Conservation (phyloP, 768 basidiomycete genomes). For the Rubroboletus satanas region DNA sequence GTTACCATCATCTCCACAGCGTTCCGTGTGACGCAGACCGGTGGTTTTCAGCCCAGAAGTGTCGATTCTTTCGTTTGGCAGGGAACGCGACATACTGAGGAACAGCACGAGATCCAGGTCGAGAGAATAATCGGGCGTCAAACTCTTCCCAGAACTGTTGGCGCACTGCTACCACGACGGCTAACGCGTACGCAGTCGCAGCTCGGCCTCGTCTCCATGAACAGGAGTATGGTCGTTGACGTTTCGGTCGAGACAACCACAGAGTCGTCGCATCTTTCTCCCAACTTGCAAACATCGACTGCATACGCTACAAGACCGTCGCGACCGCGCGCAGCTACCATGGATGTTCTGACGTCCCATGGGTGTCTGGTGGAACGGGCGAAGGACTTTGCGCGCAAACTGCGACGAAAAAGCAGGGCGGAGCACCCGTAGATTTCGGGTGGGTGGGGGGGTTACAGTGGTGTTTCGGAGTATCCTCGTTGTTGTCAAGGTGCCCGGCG, state of each 20-base stretch:
- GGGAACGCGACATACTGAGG: conserved; percentile 37
- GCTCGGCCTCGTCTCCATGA: conserved; percentile 31
- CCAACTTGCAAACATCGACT: conserved; percentile 12
- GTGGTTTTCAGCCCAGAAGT: conserved; percentile 39
- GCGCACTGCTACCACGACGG: conserved; percentile 43
- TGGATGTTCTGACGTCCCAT: conserved; percentile 26
- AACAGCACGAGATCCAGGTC: conserved; percentile 47
- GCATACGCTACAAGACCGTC: conserved; percentile 24
- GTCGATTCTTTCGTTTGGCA: conserved; percentile 43
- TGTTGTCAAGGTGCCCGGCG: conserved; percentile 28
- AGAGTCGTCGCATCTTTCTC: conserved; percentile 4
- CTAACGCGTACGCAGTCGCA: conserved; percentile 42
- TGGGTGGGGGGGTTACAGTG: conserved; percentile 19
- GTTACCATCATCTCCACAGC: not conserved
- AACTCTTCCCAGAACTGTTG: conserved; percentile 41
- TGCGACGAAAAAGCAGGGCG: conserved; percentile 38
- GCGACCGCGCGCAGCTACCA: conserved; percentile 36
- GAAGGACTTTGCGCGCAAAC: conserved; percentile 40
- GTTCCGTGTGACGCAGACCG: conserved; percentile 9
- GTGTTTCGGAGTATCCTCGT: conserved; percentile 11
- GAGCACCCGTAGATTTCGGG: conserved; percentile 6
- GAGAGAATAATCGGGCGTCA: conserved; percentile 43
- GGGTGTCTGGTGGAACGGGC: conserved; percentile 35
- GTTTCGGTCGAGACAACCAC: conserved; percentile 46
- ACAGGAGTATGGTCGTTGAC: conserved; percentile 39